Evolutionary conservation across 495 filamentous ascomycete genomes (phyloP), one percentile per base, ranked within the genome.

Genomic region (Aeminium ludgeri): DNA sequence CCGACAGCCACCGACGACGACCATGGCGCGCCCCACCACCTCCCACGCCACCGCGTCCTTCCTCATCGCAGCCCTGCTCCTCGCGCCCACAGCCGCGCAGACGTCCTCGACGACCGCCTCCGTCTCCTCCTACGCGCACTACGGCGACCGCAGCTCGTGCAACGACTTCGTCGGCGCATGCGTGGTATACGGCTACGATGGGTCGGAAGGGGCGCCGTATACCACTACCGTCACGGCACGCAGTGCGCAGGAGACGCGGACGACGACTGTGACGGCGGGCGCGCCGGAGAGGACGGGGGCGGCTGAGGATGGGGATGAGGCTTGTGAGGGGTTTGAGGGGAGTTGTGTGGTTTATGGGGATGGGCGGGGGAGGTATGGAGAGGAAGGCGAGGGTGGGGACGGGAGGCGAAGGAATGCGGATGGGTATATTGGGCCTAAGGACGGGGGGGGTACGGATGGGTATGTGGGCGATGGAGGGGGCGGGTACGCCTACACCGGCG

Each of bases 371-470:
- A 36, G 34, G 4, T n/a, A 15, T 4, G 34, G 19, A 10, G 19
- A 36, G 16, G 4, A 36, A 7, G 16, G 5, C 13, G 34, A 6
- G 19, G 23, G 34, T n/a, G 23, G 34, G 10, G 34, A 15, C 4
- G 6, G 7, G 13, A 7, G 16, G 3, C 7, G 34, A 23, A 19
- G 34, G 6, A 36, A 36, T 16, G 34, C 10, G 4, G 5, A 36
- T 8, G 34, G 34, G 17, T 36, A 36, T n/a, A 36, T 36, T 36
- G 34, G 34, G 34, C 34, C 34, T 3, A 36, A 36, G 34, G 15
- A 36, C 4, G 34, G 6, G 7, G 34, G 6, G 15, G 6, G 34
- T 18, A 19, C 16, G 10, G 34, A 36, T n/a, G 34, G 34, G 23
- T 15, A 10, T 15, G 23, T 36, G 3, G 34, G 34, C 4, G 34